These are phyloP conservation scores for Chaetomium olivaceum DNA, from an alignment of 2,329 filamentous ascomycete genomes.

Conservation along the genomic window DNA sequence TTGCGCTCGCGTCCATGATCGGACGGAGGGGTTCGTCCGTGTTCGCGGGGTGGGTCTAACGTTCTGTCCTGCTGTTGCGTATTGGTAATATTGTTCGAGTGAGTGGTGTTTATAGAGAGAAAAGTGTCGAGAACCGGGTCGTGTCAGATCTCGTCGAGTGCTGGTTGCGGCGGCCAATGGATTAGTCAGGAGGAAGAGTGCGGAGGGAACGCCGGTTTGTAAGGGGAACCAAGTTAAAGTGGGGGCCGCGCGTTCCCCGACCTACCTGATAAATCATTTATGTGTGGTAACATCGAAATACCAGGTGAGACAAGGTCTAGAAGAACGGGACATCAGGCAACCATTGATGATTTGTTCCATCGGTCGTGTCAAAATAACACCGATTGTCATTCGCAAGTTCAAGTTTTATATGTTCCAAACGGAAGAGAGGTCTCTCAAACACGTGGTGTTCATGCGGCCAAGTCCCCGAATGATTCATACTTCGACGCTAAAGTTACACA, in stretches of 20 bases:
- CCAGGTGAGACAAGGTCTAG: background rate
- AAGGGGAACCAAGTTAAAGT: background rate
- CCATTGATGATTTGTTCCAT: background rate
- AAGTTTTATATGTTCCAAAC: background rate
- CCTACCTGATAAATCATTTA: background rate
- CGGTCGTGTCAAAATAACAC: background rate
- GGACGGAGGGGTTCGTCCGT: background rate
- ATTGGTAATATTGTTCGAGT: background rate
- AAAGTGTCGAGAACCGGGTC: background rate
- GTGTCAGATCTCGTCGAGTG: background rate
- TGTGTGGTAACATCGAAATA: background rate
- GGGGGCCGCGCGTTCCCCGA: background rate
- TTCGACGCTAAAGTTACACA: conserved; percentile 5
- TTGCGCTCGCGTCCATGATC: conserved; percentile 15
- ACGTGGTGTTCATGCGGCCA: background rate
- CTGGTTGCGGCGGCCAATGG: background rate
- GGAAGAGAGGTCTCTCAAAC: background rate
- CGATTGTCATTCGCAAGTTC: background rate
- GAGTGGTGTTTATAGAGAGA: background rate
- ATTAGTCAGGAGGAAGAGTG: background rate
- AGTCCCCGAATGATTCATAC: background rate
- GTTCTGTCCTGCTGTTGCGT: background rate
- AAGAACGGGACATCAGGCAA: background rate
- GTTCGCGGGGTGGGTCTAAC: background rate
- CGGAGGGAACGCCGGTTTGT: background rate